Base-by-base conservation (phyloP, 73 alveolate genomes). In the Paraurostyla sp. region DNA sequence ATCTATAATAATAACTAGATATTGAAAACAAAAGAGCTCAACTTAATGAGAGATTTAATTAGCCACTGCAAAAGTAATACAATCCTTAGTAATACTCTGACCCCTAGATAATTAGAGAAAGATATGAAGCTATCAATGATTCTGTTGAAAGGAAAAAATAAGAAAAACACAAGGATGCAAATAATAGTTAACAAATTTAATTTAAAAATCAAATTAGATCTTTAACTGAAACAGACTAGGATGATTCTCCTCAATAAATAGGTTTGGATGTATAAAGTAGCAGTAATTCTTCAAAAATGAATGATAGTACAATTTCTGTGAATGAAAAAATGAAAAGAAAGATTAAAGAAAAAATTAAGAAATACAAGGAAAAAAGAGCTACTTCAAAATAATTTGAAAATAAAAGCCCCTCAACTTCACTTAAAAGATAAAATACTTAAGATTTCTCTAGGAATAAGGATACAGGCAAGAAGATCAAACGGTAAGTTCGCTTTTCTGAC, bases 281-380 rank as follows among this genome's bases (percentile, higher is more conserved):
- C n/a, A n/a, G n/a, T n/a, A n/a, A n/a, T n/a, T n/a, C n/a, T n/a
- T n/a, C n/a, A n/a, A n/a, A n/a, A n/a, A 29, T 60, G 50, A 60
- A 60, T 60, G 78, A 60, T 60, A 60, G 78, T 32, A 60, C 78
- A 9, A 60, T 60, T 6, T 60, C 78, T 29, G 78, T 60, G 4
- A 60, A 29, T 32, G 78, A 60, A 27, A 3, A 60, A 33, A 60
- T 60, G 78, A 27, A 60, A 29, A 7, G 32, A 60, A 60, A 50
- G 32, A 60, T 60, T 30, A 60, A 60, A 29, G 16, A 16, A 50
- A 60, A 60, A 60, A 60, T 60, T 45, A 25, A 60, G 4, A 23
- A 60, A 13, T 60, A 60, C 25, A 60, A 60, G 50, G 32, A n/a
- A 52, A 52, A 52, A 52, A 6, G 69, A 20, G 13, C 69, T 18